phyloP scores from a whole-genome alignment of 495 filamentous ascomycete genomes.

The Hypoxylon intermedium region DNA sequence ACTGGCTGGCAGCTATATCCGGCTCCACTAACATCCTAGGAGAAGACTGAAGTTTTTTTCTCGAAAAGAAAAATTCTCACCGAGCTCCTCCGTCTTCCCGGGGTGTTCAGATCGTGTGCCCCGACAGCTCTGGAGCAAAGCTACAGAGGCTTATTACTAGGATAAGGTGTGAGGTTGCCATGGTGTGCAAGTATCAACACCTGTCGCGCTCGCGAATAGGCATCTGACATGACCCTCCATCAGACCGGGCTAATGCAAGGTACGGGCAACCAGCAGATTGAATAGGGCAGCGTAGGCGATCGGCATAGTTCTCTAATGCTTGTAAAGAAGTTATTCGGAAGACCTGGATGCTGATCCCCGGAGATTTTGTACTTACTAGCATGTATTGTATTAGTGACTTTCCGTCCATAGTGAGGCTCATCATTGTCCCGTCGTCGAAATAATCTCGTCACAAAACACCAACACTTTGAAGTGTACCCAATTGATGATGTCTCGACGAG shows the following conservation, averaged over 20 bases:
- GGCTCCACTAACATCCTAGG: conserved; percentile 23
- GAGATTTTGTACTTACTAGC: background rate
- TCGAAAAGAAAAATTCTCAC: conserved; percentile 14
- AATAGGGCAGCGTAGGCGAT: conserved; percentile 19
- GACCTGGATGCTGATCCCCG: background rate
- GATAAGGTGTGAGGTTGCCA: background rate
- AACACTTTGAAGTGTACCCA: too few relatives aligned
- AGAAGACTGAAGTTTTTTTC: background rate
- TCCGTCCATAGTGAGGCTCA: background rate
- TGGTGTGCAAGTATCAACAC: conserved; percentile 2
- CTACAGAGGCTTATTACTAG: background rate
- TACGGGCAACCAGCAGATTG: conserved; percentile 22
- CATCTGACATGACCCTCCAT: conserved; percentile 22
- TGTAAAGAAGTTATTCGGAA: conserved; percentile 13
- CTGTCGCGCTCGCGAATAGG: conserved; percentile 19
- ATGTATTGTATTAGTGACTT: too few relatives aligned
- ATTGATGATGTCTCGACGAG: too few relatives aligned
- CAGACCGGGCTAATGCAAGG: conserved; percentile 33
- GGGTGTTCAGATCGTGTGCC: conserved; percentile 3
- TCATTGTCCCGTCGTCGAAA: too few relatives aligned
- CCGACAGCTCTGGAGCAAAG: background rate
- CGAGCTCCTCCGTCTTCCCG: conserved; percentile 11
- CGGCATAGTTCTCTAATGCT: conserved; percentile 13
- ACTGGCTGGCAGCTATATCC: conserved; percentile 12
- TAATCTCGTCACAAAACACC: too few relatives aligned